phyloP scores from a whole-genome alignment of 805 yeast genomes.

The Starmerella davenportii region DNA sequence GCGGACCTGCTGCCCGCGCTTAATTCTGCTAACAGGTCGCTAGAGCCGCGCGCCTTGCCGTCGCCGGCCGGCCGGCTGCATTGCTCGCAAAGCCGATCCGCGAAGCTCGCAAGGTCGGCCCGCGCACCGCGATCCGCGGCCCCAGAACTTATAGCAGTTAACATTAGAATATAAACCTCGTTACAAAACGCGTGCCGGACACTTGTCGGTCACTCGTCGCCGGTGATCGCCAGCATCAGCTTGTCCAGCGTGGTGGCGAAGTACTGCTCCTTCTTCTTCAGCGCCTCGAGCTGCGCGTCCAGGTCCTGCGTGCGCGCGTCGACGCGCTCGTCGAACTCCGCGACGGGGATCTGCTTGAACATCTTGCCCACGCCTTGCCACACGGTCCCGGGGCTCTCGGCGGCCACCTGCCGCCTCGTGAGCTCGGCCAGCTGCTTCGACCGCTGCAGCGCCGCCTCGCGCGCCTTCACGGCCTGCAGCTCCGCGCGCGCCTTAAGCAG shows the following conservation, averaged over 20 bases:
- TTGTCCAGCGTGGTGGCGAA: conserved; percentile 61
- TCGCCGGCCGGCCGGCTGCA: no score
- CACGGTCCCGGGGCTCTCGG: conserved; percentile 30
- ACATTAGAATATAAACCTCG: no score
- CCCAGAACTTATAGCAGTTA: no score
- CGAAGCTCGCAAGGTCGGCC: no score
- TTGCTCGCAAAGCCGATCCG: no score
- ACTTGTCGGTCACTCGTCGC: no score
- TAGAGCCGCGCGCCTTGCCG: no score
- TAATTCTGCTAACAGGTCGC: no score
- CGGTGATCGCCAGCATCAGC: conserved; percentile 28
- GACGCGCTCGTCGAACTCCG: conserved; percentile 33
- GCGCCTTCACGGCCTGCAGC: conserved; percentile 35
- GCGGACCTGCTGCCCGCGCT: no score
- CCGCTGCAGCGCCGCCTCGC: conserved; percentile 32
- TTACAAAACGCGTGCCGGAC: no score
- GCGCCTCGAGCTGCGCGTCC: conserved; percentile 39
- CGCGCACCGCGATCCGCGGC: no score
- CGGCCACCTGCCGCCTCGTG: conserved; percentile 39
- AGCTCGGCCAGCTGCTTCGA: conserved; percentile 36
- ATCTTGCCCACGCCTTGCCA: conserved; percentile 81
- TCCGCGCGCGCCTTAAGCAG: conserved; percentile 43
- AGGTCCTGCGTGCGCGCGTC: conserved; percentile 35
- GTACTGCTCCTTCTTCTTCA: conserved; percentile 53
- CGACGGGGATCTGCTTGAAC: conserved; percentile 26